Evolutionary conservation across 257 asterid species (phyloP), one percentile per base, ranked within the genome.

Genomic region (Solanum rostratum): DNA sequence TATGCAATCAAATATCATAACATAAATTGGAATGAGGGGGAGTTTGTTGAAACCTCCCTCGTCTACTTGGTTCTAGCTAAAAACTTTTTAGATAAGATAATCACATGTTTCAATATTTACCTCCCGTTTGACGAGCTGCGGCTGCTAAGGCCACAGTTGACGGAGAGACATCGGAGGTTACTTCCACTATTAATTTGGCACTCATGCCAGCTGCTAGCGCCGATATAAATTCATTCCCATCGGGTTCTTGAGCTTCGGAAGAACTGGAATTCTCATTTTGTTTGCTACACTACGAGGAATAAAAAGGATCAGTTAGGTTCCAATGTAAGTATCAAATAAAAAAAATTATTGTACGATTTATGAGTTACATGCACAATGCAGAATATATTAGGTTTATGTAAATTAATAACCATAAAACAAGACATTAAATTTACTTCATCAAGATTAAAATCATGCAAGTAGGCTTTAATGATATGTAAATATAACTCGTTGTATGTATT

Each of bases 101-200:
- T 45, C 4, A 73, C 11, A 22, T 2, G 45, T n/a, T 73, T n/a
- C 14, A 12, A 7, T 2, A 73, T 60, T 89, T 92, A 12, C 92
- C 95, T 79, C 93, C 91, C 0, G 90, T 90, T 70, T 93, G 94
- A 80, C 89, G 88, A 14, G 94, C 94, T 1, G 95, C 95, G 0
- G 91, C 93, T 39, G 96, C 93, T 84, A 92, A 88, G 82, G 97
- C 92, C n/a, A 92, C 85, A 0, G 93, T 92, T 27, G 92, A 92
- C 50, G 90, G 80, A 10, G 93, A 92, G 20, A 88, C 89, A 46
- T 92, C 90, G 0, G 93, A 88, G 3, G 94, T 86, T 71, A 93
- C 89, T 86, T 92, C 93, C 6, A 91, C 95, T 33, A 92, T 91
- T 13, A 91, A 89, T 50, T 93, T 90, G 59, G 94, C 91, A 73